Evolutionary conservation across 345 rosid genomes (phyloP), one percentile per base, ranked within the genome.

Genomic region (Ceriops tagal): DNA sequence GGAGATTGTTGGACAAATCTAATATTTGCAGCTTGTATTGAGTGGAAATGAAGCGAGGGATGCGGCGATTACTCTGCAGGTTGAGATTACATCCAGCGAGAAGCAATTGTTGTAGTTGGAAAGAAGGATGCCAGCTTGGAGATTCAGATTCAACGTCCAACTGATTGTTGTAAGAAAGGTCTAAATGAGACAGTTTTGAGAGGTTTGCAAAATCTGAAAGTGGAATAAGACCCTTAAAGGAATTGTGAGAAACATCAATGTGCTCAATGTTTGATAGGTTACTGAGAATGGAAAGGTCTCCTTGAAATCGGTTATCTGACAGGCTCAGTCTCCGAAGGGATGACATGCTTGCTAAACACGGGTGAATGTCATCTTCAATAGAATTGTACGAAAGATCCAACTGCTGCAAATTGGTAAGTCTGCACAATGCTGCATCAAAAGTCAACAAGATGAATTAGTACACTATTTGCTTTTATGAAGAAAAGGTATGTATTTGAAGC

Each of bases 91-190:
- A 68, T 5, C 27, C 62, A 46, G 73, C 72, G 51, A 73, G 39
- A 66, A 60, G n/a, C 66, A 73, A 43, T 16, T 62, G 26, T 26
- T 62, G 62, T 13, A 68, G n/a, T 57, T 68, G 72, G 37, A 73
- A 73, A 53, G 68, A 52, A n/a, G 72, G 72, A 31, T 67, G 27
- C 77, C 77, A 74, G 22, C 26, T 55, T 55, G 72, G 58, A 57
- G 35, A 37, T 34, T 74, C 77, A 9, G 73, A 37, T 62, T 74
- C 73, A 20, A 74, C 65, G 21, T 62, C 43, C 26, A 74, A 67
- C 0, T 57, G 59, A 31, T 65, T 24, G 61, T 74, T 74, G 65
- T 74, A 56, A 13, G 77, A 74, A 31, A 74, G 73, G 63, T 63
- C 77, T 1, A 68, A 30, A 63, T 55, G 7, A 27, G 27, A 59